Base-by-base conservation (phyloP, 2,329 filamentous ascomycete species). In the Neodidymelliopsis sp. region DNA sequence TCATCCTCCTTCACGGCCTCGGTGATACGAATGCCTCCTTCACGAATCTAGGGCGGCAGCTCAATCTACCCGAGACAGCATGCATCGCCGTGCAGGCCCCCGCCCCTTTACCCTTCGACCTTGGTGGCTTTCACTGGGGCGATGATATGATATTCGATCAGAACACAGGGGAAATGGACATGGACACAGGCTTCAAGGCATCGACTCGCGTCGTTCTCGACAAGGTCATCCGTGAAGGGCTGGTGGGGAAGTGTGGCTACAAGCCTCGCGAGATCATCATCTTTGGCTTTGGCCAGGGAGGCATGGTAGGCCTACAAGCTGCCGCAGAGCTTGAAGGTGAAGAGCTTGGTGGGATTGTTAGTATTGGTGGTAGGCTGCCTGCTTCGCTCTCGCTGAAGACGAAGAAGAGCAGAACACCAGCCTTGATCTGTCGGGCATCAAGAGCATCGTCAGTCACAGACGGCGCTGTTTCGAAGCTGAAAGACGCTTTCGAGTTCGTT, bases 1-100 rank as follows among this genome's bases (percentile, higher is more conserved):
- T 96, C 54, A 75, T 96, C 66, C 82, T 96, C 40, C 84, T 96
- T 49, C 91, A 96, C 72, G 91, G 91, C 56, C 82, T 96, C 10
- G 91, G 91, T 54, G 91, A 96, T 74, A 84, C 82, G 24, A 82
- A 90, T 51, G 65, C 70, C 3, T 79, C 88, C 25, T 95, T 94
- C 70, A 81, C 83, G 51, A 75, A 75, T 33, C 88, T 96, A 53
- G 89, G 86, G 15, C 77, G 79, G 47, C 84, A 84, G 59, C 75
- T 96, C 53, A 79, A 81, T 53, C 83, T 96, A 3, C 90, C 91
- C 0, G 89, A 91, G 64, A 91, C 91, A 41, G 81, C 86, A 47
- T 85, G 85, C 62, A 82, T 96, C 43, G 83, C 89, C 6, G 77
- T 95, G 30, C 88, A 88, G 65, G 91, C 86, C 0, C 85, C 88